Conservation (phyloP, 2,329 filamentous ascomycete genomes). For the Fusarium sp. region DNA sequence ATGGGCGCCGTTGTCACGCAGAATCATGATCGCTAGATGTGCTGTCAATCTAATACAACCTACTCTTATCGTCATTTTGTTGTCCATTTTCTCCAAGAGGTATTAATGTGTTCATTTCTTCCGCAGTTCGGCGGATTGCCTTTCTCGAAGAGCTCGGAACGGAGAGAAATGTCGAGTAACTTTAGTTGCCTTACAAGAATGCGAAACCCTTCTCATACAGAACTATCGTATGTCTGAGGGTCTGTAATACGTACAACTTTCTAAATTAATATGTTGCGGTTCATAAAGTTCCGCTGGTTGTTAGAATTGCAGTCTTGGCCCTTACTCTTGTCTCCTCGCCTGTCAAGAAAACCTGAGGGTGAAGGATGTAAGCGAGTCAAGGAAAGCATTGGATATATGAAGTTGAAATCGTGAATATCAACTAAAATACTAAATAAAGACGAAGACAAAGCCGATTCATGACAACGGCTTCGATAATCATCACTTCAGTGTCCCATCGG, state of each 20-base stretch:
- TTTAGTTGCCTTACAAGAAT: neutral
- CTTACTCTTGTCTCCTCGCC: neutral
- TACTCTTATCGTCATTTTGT: neutral
- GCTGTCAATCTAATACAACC: neutral
- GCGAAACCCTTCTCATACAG: neutral
- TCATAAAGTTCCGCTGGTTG: neutral
- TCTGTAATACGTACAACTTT: neutral
- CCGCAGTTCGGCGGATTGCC: neutral
- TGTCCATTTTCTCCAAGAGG: neutral
- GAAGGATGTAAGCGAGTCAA: neutral
- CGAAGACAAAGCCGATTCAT: neutral
- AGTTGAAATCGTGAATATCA: neutral
- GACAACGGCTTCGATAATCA: neutral
- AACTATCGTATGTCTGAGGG: neutral
- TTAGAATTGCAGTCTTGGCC: neutral
- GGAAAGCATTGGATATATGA: neutral
- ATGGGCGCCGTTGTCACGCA: neutral
- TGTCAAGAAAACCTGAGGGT: neutral
- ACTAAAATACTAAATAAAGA: neutral
- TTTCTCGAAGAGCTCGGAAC: neutral
- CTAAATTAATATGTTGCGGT: neutral
- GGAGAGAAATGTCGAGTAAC: neutral
- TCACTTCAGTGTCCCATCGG: neutral
- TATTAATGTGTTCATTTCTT: neutral
- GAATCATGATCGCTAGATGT: neutral